phyloP scores from a whole-genome alignment of 345 rosid species.

The Iberis pinnata region DNA sequence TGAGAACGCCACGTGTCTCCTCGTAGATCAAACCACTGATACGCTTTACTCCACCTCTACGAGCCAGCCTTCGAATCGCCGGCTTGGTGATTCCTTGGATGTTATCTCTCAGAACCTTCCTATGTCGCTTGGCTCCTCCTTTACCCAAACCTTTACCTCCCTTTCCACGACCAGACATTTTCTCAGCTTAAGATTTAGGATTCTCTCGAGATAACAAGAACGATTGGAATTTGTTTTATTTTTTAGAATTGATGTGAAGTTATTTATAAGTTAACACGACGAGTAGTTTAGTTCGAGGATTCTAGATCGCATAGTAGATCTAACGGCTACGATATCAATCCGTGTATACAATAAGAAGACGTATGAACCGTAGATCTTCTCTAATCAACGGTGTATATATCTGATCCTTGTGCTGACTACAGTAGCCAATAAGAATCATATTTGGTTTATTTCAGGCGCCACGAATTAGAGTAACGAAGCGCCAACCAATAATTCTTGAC shows the following conservation, averaged over 20 bases:
- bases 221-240: no score
- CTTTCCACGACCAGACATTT: slow-evolving; percentile 36
- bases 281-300: no score
- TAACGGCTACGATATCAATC: slow-evolving; percentile 24
- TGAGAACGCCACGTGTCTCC: no score
- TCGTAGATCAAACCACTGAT: no score
- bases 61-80: slow-evolving; percentile 38
- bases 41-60: slow-evolving; percentile 22
- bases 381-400: background rate
- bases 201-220: no score
- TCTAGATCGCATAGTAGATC: background rate
- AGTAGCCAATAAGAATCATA: slow-evolving; percentile 9
- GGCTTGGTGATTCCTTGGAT: slow-evolving; percentile 39
- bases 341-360: background rate
- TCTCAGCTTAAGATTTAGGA: no score
- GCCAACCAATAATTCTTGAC: no score
- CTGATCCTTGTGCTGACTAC: slow-evolving; percentile 1
- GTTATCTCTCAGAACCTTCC: slow-evolving; percentile 35
- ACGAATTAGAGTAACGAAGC: no score
- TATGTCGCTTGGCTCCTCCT: slow-evolving; percentile 38
- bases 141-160: slow-evolving; percentile 36
- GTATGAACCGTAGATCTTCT: slow-evolving; percentile 6
- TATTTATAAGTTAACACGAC: no score
- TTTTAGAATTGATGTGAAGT: no score
- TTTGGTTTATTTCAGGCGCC: slow-evolving; percentile 9